Base-by-base conservation (phyloP, 2,329 filamentous ascomycete genomes). In the Aspergillus tamarii region DNA sequence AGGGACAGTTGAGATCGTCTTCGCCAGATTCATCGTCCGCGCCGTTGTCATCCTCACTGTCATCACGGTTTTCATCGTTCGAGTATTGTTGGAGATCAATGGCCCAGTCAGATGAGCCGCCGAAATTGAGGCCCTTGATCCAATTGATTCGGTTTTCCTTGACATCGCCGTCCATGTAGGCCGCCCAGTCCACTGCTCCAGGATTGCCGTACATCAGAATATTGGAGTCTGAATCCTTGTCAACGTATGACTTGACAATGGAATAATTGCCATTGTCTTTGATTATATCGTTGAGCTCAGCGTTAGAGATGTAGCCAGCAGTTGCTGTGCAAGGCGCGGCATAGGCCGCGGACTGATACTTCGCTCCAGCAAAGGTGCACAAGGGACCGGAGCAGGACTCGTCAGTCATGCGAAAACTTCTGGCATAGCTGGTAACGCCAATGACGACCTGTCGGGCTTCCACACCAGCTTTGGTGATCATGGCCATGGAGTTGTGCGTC, bases 391-490 rank as follows among this genome's bases (percentile, higher is more conserved):
- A 54, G 36, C 58, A 60, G 50, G 32, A 34, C 14, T 21, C 32
- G 7, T 60, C 58, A 21, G 7, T 26, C 58, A 60, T 60, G 23
- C 36, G 26, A 16, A 60, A 60, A 9, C 30, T 41, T 16, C 58
- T 48, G 23, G 21, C 58, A 32, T 57, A 57, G 21, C 55, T 57
- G 26, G 55, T 21, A 16, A 43, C 23, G 9, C 55, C 55, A 30
- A 57, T 36, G 8, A 45, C 16, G 6, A 57, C 16, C 41, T 53
- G 50, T 16, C 50, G 50, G 12, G 45, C 26, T 7, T 26, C n/a
- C 9, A 60, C 58, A 9, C 58, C 58, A 6, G 58, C 58, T 52
- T 60, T 60, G 30, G 58, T 60, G 14, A 53, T 50, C 46, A 50
- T 50, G 26, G 19, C 46, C 46, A 50, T 26, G 6, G 46, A 11